phyloP scores from a whole-genome alignment of 805 yeast species.

The Metschnikowia corniflorae region DNA sequence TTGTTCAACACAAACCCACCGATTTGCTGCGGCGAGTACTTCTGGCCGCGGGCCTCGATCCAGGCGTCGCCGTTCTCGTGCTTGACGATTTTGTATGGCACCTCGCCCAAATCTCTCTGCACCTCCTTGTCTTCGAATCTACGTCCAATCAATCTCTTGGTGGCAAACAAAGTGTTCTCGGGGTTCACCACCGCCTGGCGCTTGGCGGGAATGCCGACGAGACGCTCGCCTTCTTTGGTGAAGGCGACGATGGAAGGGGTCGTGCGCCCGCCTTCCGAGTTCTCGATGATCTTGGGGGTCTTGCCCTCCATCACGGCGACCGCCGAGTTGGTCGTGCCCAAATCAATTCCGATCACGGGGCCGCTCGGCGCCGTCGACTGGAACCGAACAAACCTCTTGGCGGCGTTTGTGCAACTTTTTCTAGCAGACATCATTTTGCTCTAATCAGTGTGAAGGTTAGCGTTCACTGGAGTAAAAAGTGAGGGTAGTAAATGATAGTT shows the following conservation, averaged over 20 bases:
- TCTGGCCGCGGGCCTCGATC: conserved; percentile 85
- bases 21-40: conserved; percentile 91
- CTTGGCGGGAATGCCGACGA: conserved; percentile 93
- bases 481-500: no score
- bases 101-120: conserved; percentile 81
- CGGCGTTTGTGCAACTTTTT: conserved; percentile 35
- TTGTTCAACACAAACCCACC: conserved; percentile 91
- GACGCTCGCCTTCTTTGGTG: conserved; percentile 76
- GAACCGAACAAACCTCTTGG: conserved; percentile 31
- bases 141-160: conserved; percentile 92
- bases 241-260: conserved; percentile 95
- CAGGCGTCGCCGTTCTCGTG: conserved; percentile 95
- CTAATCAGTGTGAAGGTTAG: no score
- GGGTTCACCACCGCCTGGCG: conserved; percentile 95
- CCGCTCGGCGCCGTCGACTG: conserved; percentile 29
- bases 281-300: conserved; percentile 73
- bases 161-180: conserved; percentile 89
- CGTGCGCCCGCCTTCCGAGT: conserved; percentile 60
- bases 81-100: conserved; percentile 87
- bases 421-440: conserved; percentile 45
- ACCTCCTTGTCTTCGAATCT: conserved; percentile 87
- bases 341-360: conserved; percentile 78
- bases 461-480: no score
- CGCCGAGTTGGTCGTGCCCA: conserved; percentile 89
- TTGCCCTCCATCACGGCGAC: conserved; percentile 82